Evolutionary conservation across 257 asterid species (phyloP), one percentile per base, ranked within the genome.

Genomic region (Orobanche coerulescens): DNA sequence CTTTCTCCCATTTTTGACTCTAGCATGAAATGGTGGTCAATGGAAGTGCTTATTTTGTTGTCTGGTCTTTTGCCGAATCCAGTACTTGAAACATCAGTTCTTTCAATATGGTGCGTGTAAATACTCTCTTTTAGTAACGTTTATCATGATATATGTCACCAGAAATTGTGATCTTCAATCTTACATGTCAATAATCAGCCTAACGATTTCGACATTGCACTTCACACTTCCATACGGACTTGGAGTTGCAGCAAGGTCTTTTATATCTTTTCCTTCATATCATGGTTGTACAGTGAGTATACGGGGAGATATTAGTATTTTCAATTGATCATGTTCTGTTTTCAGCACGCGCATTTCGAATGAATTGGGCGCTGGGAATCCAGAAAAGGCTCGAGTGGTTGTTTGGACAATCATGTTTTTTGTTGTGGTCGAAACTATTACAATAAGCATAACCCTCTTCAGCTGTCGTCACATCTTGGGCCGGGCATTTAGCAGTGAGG

Each of bases 11-110:
- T 28, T 6, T 1, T 0, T 74, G 25, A 19, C 13, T 73, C 69
- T 56, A 84, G 95, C 63, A 73, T 87, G 5, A 80, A 87, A 70
- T 84, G 88, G 86, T 87, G 95, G 95, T 73, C 90, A 6, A 71
- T 72, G 7, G 95, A 84, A 61, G 57, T 84, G 42, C 75, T 84
- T 33, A 63, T 78, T 68, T 40, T 87, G 73, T 61, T 79, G 12
- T 78, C 90, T 28, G 90, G 88, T 9, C 75, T 87, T 47, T 46
- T 87, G 13, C 83, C 93, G 0, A 76, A 86, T 50, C 86, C 95
- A 15, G 70, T 67, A 50, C 90, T 87, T n/a, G 78, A 87, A 58
- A 78, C 95, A 25, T 80, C 95, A 52, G 85, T 87, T 8, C 56
- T 87, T 15, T 78, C 88, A 6, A 77, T 84, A 58, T 81, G 95